Percentiles rank a stretch among this genome's conserved stretches.
Evolutionary conservation across 140 eudicot species (phyloP).

Genomic region (Bidens hawaiensis): DNA sequence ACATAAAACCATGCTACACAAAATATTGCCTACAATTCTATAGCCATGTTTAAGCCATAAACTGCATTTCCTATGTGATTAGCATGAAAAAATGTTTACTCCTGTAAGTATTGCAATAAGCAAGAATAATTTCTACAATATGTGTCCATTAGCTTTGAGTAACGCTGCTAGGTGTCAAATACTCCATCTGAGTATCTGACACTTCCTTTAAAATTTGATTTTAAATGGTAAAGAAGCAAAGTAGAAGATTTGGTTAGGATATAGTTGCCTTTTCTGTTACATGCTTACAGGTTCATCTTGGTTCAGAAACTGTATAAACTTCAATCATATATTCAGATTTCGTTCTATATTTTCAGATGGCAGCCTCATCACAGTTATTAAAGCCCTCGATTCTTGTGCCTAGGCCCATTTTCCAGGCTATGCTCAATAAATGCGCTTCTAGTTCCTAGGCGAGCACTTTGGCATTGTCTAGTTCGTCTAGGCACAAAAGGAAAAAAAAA

Average conservation of each 20-base stretch:
- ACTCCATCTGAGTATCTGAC: not conserved
- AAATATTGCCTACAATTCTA: not conserved
- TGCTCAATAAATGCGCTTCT: too few relatives aligned
- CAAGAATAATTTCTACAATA: not conserved
- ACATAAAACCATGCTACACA: not conserved
- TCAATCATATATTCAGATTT: slow-evolving; percentile 1
- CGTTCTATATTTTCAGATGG: not conserved
- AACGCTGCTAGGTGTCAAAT: not conserved
- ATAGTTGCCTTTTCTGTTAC: not conserved
- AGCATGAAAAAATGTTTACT: slow-evolving; percentile 3
- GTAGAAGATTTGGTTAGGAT: not conserved
- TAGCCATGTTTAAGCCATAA: not conserved
- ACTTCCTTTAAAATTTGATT: not conserved
- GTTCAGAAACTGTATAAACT: not conserved
- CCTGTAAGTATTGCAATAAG: not conserved
- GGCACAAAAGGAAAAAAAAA: too few relatives aligned
- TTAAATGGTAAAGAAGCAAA: not conserved
- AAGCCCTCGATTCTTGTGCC: too few relatives aligned
- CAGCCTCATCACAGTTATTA: slow-evolving; percentile 3
- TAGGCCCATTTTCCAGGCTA: too few relatives aligned
- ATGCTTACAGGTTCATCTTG: not conserved
- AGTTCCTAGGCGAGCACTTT: too few relatives aligned
- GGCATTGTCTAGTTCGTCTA: too few relatives aligned
- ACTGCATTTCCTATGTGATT: slow-evolving; percentile 7
- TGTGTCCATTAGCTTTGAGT: not conserved